phyloP scores from a whole-genome alignment of 2,329 filamentous ascomycete genomes.

The Cladosporium halotolerans region DNA sequence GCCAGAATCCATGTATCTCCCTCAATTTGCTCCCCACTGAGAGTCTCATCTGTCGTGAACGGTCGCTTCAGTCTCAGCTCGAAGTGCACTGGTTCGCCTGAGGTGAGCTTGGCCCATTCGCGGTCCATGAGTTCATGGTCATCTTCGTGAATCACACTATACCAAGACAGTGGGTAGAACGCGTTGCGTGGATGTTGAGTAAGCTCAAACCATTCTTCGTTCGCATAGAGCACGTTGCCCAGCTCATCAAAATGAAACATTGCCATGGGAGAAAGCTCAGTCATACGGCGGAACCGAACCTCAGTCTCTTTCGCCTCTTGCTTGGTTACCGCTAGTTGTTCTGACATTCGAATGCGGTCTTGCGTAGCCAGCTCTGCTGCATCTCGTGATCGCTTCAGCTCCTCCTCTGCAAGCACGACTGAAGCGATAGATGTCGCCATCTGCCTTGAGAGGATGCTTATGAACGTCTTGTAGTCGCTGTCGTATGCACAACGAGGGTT shows the following conservation, averaged over 20 bases:
- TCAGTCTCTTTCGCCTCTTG: constrained; percentile 26
- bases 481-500: constrained; percentile 33
- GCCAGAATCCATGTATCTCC: constrained; percentile 71
- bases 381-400: constrained; percentile 62
- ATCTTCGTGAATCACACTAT: constrained; percentile 14
- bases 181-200: constrained; percentile 14
- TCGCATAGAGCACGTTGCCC: constrained; percentile 33
- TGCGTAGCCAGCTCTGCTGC: constrained; percentile 43
- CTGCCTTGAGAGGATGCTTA: constrained; percentile 26
- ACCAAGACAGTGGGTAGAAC: constrained; percentile 12
- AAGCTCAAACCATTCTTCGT: constrained; percentile 33
- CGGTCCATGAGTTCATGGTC: constrained; percentile 10
- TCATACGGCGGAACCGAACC: constrained; percentile 32
- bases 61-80: constrained; percentile 22
- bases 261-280: constrained; percentile 32
- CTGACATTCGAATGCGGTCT: constrained; percentile 52
- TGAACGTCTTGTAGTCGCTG: constrained; percentile 26
- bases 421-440: constrained; percentile 21
- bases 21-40: neutral
- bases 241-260: constrained; percentile 33
- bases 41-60: neutral
- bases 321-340: constrained; percentile 19
- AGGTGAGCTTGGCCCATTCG: constrained; percentile 14
- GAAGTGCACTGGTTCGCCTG: constrained; percentile 21
- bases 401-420: constrained; percentile 20